Evolutionary conservation across 495 filamentous ascomycete species (phyloP).

Genomic region (Penicillium paradoxum): DNA sequence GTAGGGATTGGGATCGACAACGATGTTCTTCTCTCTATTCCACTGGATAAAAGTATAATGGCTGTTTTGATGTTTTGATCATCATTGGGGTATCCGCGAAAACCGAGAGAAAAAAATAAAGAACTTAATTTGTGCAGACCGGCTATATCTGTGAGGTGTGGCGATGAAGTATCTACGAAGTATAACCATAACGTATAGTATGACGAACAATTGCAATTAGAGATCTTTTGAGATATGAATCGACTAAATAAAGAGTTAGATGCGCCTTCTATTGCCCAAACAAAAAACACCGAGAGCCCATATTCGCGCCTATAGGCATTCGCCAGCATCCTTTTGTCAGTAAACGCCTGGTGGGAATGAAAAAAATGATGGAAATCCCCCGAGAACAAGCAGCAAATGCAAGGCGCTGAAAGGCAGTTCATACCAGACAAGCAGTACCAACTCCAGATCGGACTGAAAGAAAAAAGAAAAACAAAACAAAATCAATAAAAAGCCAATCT

Average conservation of each 20-base stretch:
- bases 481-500: slow-evolving; percentile 2
- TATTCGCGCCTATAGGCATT: not conserved
- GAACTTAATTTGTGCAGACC: no score
- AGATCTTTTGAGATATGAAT: not conserved
- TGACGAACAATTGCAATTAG: not conserved
- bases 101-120: not conserved
- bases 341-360: slow-evolving; percentile 3
- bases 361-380: slow-evolving; percentile 4
- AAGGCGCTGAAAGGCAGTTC: slow-evolving; percentile 37
- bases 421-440: slow-evolving; percentile 6
- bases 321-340: not conserved
- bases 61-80: no score
- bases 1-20: not conserved
- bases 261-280: slow-evolving; percentile 6
- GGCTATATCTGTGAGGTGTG: no score
- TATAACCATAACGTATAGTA: no score
- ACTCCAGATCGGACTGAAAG: no score
- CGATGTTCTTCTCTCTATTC: not conserved
- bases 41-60: no score
- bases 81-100: not conserved
- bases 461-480: slow-evolving; percentile 1
- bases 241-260: not conserved
- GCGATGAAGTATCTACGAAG: no score
- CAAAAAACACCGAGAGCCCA: not conserved
- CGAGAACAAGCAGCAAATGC: slow-evolving; percentile 15